Evolutionary conservation across 352 stramenopile species (phyloP), one percentile per base, ranked within the genome.

Genomic region (Phytophthora nicotianae): DNA sequence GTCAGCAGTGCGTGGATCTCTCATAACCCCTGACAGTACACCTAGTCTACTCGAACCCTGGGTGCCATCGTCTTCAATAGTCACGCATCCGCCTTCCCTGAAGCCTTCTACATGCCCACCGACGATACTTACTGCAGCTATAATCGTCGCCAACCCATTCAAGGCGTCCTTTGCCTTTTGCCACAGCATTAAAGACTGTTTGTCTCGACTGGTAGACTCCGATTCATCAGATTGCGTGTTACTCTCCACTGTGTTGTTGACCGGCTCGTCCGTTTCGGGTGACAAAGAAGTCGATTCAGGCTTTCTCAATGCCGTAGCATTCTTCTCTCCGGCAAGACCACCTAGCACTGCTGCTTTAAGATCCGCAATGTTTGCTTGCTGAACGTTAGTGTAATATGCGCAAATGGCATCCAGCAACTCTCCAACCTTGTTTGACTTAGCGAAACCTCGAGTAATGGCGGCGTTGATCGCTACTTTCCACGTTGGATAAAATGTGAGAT

Each of bases 381-480:
- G 42, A 16, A 80, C 64, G 29, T 75, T 83, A 4, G 72, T 65
- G 56, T 94, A 96, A 38, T 95, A 96, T 0, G 64, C 54, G 24
- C 75, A 89, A 37, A 96, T 79, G 0, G 68, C 74, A 50, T 92
- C 77, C 11, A 94, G 55, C 14, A 91, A 56, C 24, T 90, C 74
- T 21, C 62, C 51, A 4, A 91, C 48, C 10, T 76, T 79, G 9
- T 79, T 68, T 8, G 77, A 70, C 46, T 82, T 86, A 2, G 66
- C 63, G 40, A 96, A 82, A 0, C 77, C 70, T 20, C 81, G 74
- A 14, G 48, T 70, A 16, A 96, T 52, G 4, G 70, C 82, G 1
- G 82, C 79, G 27, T 93, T 93, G 17, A 94, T 80, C 0, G 87
- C 85, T 5, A 90, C 66, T 63, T 87, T 90, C 87, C 87, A 96